Percentiles rank a stretch among this genome's conserved stretches.
phyloP scores from a whole-genome alignment of 2,329 filamentous ascomycete species.

The Phaeosphaeria sp. region DNA sequence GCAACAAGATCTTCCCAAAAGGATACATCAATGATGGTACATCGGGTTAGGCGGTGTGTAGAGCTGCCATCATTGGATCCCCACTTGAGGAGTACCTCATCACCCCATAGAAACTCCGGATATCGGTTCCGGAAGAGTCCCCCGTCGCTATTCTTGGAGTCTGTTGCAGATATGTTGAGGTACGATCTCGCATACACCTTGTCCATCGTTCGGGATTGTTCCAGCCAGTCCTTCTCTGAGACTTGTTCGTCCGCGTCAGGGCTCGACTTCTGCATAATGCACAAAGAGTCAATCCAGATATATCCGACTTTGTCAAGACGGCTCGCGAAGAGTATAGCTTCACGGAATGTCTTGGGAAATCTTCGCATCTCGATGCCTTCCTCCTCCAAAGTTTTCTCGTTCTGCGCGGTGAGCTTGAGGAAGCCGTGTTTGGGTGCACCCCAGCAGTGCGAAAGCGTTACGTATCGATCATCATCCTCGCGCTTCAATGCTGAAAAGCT shows the following conservation, averaged over 20 bases:
- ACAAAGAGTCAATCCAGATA: constrained; percentile 24
- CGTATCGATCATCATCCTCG: constrained; percentile 5
- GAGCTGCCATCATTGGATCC: background rate
- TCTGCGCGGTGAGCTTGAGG: constrained; percentile 3
- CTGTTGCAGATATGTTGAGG: constrained; percentile 34
- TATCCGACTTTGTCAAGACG: constrained; percentile 12
- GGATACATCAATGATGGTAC: constrained; percentile 13
- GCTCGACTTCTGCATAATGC: constrained; percentile 6
- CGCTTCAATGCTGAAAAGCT: background rate
- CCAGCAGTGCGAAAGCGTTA: constrained; percentile 22
- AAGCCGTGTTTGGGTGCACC: constrained; percentile 2
- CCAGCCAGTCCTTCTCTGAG: constrained; percentile 21
- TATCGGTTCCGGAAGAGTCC: constrained; percentile 19
- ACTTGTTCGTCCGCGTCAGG: background rate
- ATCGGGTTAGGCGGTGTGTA: background rate
- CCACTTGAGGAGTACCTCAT: constrained; percentile 17
- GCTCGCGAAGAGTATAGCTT: constrained; percentile 13
- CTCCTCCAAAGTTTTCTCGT: constrained; percentile 1
- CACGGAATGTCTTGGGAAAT: constrained; percentile 18
- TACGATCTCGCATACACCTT: constrained; percentile 21
- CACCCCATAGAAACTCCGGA: constrained; percentile 12
- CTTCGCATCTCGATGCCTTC: constrained; percentile 9
- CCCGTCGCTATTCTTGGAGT: constrained; percentile 13
- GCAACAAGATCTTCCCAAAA: constrained; percentile 22
- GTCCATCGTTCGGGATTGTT: constrained; percentile 21